Evolutionary conservation across 202 grass and related monocot species (phyloP).

Genomic region (Zizania palustris): DNA sequence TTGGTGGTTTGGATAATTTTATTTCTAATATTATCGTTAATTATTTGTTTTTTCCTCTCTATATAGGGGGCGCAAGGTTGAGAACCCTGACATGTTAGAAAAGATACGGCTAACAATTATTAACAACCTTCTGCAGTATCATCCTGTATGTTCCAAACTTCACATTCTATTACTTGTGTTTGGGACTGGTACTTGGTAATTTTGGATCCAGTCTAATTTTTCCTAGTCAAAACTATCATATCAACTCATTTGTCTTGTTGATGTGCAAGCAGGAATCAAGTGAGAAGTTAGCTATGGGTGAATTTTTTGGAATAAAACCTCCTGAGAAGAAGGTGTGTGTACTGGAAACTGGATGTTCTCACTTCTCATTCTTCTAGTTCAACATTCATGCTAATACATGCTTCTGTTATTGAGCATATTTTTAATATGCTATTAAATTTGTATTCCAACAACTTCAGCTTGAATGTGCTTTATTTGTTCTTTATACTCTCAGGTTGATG

Average conservation of each 20-base stretch:
- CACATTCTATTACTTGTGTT: constrained; percentile 21
- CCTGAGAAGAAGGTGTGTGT: constrained; percentile 79
- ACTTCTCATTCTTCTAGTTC: constrained; percentile 34
- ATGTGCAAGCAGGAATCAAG: constrained; percentile 82
- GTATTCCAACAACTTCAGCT: neutral
- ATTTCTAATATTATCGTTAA: constrained; percentile 30
- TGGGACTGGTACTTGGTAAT: constrained; percentile 10
- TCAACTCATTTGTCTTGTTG: constrained; percentile 28
- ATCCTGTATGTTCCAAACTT: constrained; percentile 73
- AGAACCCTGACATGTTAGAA: constrained; percentile 92
- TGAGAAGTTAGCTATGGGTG: constrained; percentile 95
- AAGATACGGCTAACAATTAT: constrained; percentile 92
- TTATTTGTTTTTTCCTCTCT: constrained; percentile 29
- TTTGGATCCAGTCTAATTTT: constrained; percentile 26
- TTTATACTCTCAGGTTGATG: constrained; percentile 63
- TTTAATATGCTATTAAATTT: constrained; percentile 10
- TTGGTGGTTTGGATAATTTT: constrained; percentile 6
- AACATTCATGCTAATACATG: constrained; percentile 3
- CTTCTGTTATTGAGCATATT: constrained; percentile 8
- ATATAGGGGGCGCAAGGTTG: constrained; percentile 90
- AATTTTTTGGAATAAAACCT: constrained; percentile 91
- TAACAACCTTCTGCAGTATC: constrained; percentile 96
- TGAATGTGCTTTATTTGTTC: constrained; percentile 33
- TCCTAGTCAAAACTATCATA: constrained; percentile 23
- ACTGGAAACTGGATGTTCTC: neutral